These are phyloP conservation scores for Cerrena zonata DNA, from an alignment of 1,284 basidiomycete species.

Conservation along the genomic window DNA sequence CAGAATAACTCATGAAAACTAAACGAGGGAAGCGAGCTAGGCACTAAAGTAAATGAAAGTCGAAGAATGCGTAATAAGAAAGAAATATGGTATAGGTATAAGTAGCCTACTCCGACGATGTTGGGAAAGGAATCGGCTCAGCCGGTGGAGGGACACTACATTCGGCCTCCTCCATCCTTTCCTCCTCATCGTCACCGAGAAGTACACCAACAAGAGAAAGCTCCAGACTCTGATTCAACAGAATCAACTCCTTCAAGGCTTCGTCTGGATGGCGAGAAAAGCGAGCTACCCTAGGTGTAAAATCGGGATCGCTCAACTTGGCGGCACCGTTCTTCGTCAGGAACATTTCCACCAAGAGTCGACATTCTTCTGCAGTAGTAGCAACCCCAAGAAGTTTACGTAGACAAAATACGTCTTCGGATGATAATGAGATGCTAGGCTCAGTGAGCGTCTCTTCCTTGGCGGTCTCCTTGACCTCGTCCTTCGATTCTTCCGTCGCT, in stretches of 20 bases:
- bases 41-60: not conserved
- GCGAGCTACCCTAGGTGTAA: constrained; percentile 11
- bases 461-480: not conserved
- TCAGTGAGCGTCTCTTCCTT: not conserved
- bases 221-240: constrained; percentile 21
- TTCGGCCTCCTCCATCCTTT: constrained; percentile 10
- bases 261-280: constrained; percentile 6
- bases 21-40: not conserved
- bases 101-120: not conserved
- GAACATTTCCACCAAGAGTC: constrained; percentile 77
- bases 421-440: not conserved
- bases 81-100: not conserved
- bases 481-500: too few relatives aligned
- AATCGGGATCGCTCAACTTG: constrained; percentile 10
- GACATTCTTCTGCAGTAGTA: constrained; percentile 75
- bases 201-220: constrained; percentile 25
- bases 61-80: not conserved
- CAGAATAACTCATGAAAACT: not conserved
- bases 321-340: constrained; percentile 54
- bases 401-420: constrained; percentile 27
- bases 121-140: not conserved
- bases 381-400: constrained; percentile 66
- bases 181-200: constrained; percentile 18
- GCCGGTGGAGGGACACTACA: not conserved
- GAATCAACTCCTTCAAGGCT: constrained; percentile 10